Base-by-base conservation (phyloP, 192 early-diverging fungal species). In the Glomus cerebriforme region DNA sequence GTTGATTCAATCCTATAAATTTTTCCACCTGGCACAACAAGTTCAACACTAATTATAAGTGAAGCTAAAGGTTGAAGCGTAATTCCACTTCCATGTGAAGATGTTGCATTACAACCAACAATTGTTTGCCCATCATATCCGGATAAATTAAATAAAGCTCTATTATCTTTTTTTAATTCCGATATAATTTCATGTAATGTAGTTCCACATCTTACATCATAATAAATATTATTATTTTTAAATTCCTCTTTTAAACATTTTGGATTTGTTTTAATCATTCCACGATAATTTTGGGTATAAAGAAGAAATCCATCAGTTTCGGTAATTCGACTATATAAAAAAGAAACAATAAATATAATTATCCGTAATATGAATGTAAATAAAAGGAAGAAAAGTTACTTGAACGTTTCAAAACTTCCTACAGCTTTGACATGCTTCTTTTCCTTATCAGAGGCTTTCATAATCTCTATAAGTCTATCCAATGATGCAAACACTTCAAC, bases 381-480 rank as follows among this genome's bases (percentile, higher is more conserved):
- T 35, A 5, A 43, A 7, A 9, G 3, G 12, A 43, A 43, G 4
- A 12, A 22, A 54, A 58, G 22, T 70, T 70, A 70, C 68, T 37
- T 70, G 37, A 70, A 70, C 5, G 68, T 6, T 9, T 26, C 22
- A 39, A 70, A 70, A 43, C 13, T 2, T 26, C 68, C 68, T 19
- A 70, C 37, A 70, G 68, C 68, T 70, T 70, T 70, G 15, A 70
- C 68, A 43, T n/a, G 34, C 12, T 70, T 70, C 24, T 70, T 70
- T 22, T 70, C 68, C 3, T 12, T 45, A 70, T 9, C 6, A 13
- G 68, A 70, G 47, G 34, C 29, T 45, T n/a, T 27, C 68, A 70
- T 70, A 26, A 70, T 43, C 10, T 70, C 39, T 13, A 37, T 10
- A 26, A 70, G 29, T 45, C 22, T 9, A 2, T 70, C 26, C 22